phyloP scores from a whole-genome alignment of 352 stramenopile genomes.

The Phytopythium boreale region DNA sequence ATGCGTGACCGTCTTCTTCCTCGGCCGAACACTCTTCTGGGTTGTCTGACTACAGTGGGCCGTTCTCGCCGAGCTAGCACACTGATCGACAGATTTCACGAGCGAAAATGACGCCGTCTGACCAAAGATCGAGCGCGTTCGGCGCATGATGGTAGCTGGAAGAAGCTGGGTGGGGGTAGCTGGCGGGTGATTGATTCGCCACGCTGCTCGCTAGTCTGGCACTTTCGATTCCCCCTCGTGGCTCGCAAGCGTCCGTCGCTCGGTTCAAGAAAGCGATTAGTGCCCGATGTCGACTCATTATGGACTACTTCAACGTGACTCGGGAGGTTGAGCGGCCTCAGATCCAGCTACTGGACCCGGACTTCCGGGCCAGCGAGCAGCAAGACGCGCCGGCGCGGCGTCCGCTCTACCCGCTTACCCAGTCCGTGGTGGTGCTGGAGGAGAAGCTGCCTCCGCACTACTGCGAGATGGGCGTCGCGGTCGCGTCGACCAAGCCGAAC shows the following conservation, averaged over 20 bases:
- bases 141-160: neutral
- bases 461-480: neutral
- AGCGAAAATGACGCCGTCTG: neutral
- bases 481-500: neutral
- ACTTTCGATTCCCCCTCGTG: neutral
- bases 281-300: neutral
- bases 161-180: neutral
- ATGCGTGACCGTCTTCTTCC: neutral
- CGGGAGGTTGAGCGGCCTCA: neutral
- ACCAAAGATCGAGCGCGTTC: neutral
- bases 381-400: neutral
- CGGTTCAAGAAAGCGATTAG: neutral
- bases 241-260: neutral
- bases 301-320: neutral
- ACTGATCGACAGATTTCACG: neutral
- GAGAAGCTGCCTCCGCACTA: neutral
- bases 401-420: neutral
- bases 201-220: neutral
- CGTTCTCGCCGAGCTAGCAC: neutral
- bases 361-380: neutral
- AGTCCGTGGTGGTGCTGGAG: neutral
- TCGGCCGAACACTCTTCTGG: neutral
- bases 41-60: neutral
- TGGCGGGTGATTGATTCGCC: neutral
- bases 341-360: slow-evolving; percentile 2